These are phyloP conservation scores for Penicillium sp. DNA, from an alignment of 2,329 filamentous ascomycete species.

Conservation along the genomic window DNA sequence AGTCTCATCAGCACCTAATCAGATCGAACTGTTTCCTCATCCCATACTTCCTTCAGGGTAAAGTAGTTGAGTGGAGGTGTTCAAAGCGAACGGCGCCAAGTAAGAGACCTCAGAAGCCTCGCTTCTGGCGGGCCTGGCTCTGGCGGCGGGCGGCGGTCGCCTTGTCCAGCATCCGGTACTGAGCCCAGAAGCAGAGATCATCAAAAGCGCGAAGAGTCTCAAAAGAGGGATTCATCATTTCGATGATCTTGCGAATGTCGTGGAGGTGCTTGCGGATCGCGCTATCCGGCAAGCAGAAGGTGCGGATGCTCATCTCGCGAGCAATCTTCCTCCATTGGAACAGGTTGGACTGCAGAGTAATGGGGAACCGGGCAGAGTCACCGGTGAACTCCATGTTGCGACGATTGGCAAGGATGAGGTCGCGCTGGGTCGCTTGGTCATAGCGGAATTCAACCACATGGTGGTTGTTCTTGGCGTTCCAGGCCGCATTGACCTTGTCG, in stretches of 20 bases:
- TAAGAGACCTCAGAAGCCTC: not conserved
- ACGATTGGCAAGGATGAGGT: conserved; percentile 51
- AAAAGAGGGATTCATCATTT: conserved; percentile 50
- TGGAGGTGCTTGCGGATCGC: conserved; percentile 53
- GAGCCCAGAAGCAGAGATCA: conserved; percentile 37
- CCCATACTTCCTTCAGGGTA: not conserved
- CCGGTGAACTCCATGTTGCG: conserved; percentile 51
- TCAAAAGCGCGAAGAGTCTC: conserved; percentile 44
- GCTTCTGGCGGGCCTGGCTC: not conserved
- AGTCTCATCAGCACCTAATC: not conserved
- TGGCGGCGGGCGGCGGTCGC: not conserved
- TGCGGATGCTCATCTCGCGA: conserved; percentile 52
- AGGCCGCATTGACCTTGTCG: conserved; percentile 40
- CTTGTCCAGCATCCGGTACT: conserved; percentile 36
- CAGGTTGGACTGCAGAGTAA: conserved; percentile 50
- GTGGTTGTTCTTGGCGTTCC: conserved; percentile 51
- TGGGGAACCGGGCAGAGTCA: conserved; percentile 40
- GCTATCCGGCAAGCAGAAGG: conserved; percentile 54
- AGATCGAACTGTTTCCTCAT: not conserved
- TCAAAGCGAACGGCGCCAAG: not conserved
- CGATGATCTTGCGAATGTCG: conserved; percentile 52
- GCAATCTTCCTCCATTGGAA: conserved; percentile 52
- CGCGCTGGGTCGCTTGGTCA: conserved; percentile 54
- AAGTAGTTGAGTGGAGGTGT: not conserved
- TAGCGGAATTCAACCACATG: conserved; percentile 56